Base-by-base conservation (phyloP, 1,284 basidiomycete species). In the Tranzscheliella williamsii region DNA sequence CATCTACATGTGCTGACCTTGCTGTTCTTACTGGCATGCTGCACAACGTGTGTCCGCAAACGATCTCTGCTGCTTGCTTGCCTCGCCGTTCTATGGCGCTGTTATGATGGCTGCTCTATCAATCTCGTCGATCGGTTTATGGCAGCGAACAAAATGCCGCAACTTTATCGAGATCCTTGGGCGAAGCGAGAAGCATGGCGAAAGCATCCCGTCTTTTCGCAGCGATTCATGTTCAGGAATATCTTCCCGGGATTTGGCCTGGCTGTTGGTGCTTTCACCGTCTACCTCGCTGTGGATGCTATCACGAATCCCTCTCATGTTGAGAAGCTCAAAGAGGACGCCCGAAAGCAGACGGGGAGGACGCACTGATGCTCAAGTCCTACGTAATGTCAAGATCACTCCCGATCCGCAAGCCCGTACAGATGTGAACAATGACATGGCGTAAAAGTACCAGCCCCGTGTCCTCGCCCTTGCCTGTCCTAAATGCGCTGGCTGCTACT, bases 131-230 rank as follows among this genome's bases (percentile, higher is more conserved):
- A n/a, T n/a, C n/a, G n/a, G n/a, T n/a, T n/a, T n/a, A n/a, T n/a
- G n/a, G n/a, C n/a, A n/a, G n/a, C n/a, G n/a, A n/a, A n/a, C 37
- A 41, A 13, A 16, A 75, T 75, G 72, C 24, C 70, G 37, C 50
- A 64, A 29, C 54, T 68, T 24, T 76, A 68, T 52, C 56, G 73
- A 29, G 75, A 77, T 40, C 75, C 73, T 13, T 77, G 75, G 75
- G 75, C 72, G 29, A 67, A 67, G 50, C 66, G 73, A 31, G 75
- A 77, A 54, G 73, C 73, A 27, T 77, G 75, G 75, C 70, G 75
- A 36, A 75, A 74, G 54, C 75, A 77, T 52, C 73, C 73, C 16
- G 52, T 77, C 52, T 77, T 77, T 52, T 75, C 75, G 26, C 44
- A 67, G 37, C 55, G 70, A 34, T 75, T 64, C 66, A 66, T 70